Conservation (phyloP, 495 filamentous ascomycete species). For the Viridothelium virens region DNA sequence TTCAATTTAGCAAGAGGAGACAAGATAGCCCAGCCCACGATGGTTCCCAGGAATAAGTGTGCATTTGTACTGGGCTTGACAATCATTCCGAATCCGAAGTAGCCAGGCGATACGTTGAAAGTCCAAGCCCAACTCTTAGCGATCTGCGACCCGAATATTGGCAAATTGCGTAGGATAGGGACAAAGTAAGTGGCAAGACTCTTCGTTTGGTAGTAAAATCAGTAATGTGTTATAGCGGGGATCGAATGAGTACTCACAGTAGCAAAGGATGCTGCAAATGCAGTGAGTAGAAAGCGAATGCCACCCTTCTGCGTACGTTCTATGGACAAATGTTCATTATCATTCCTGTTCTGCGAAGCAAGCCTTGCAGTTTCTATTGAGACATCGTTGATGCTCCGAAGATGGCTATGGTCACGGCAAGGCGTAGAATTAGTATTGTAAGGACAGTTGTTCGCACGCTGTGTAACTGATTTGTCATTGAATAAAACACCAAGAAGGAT, state of each 20-base stretch:
- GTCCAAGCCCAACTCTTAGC: not conserved
- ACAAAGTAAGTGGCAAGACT: not conserved
- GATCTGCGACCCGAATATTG: not conserved
- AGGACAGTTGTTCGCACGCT: not conserved
- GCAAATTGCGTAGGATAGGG: not conserved
- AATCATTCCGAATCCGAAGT: not conserved
- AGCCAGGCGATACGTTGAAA: constrained; percentile 4
- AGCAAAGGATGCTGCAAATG: not conserved
- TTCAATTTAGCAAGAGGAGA: constrained; percentile 12
- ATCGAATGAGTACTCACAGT: not conserved
- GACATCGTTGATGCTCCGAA: not conserved
- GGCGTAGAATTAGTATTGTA: not conserved
- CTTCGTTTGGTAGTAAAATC: not conserved
- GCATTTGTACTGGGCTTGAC: not conserved
- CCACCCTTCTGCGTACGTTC: not conserved
- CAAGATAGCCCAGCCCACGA: constrained; percentile 13
- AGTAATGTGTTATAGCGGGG: not conserved
- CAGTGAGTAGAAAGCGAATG: not conserved
- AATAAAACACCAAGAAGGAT: not conserved
- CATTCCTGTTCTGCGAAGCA: not conserved
- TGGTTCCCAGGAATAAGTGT: not conserved
- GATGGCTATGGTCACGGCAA: not conserved
- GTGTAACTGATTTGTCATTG: not conserved
- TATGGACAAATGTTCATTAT: not conserved
- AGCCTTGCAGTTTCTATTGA: not conserved